Conservation (phyloP, 169 alveolate genomes). For the Eimeria zaria region DNA sequence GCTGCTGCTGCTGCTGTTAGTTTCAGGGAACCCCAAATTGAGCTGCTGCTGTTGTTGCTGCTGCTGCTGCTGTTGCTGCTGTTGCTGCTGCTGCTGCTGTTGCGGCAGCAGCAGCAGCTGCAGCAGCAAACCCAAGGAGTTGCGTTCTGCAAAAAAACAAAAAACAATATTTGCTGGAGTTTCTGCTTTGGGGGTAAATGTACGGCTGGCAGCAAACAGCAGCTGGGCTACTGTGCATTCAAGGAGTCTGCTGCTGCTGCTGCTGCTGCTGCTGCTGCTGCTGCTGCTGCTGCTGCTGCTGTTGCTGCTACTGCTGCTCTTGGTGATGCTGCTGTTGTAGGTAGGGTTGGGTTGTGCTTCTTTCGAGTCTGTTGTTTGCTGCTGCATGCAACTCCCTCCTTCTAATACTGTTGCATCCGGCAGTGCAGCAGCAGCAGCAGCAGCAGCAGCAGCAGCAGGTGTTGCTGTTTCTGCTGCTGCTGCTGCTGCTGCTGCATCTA, state of each 20-base stretch:
- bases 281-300: too few relatives aligned
- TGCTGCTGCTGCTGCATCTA: neutral
- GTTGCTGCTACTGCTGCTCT: too few relatives aligned
- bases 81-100: neutral
- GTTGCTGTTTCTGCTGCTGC: neutral
- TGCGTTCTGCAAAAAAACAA: neutral
- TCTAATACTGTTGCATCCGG: too few relatives aligned
- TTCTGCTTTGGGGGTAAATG: neutral
- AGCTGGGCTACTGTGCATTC: constrained; percentile 19
- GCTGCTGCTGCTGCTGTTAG: neutral
- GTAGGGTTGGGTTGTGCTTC: neutral
- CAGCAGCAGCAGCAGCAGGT: too few relatives aligned
- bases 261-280: constrained; percentile 40
- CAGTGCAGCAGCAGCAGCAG: too few relatives aligned
- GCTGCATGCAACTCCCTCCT: too few relatives aligned
- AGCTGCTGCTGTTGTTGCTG: too few relatives aligned
- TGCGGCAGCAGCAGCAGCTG: constrained; percentile 29
- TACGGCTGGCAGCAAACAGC: constrained; percentile 30
- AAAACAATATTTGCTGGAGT: neutral
- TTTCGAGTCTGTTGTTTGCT: too few relatives aligned
- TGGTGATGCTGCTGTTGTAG: too few relatives aligned
- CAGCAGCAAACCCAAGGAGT: neutral
- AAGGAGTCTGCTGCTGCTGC: constrained; percentile 20
- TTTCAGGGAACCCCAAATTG: too few relatives aligned
- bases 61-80: too few relatives aligned